Base-by-base conservation (phyloP, 257 asterid species). In the Petunia secreta region DNA sequence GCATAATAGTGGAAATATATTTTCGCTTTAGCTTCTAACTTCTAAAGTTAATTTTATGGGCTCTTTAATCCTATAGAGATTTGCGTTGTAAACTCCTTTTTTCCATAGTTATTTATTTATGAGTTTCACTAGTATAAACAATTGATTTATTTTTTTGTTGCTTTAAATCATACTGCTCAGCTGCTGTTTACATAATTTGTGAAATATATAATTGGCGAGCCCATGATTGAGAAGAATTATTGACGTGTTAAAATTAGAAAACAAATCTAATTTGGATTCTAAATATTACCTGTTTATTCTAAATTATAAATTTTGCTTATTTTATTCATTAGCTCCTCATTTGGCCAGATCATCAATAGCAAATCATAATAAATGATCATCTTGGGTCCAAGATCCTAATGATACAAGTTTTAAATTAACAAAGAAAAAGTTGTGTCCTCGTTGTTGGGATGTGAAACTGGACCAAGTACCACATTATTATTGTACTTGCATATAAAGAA, bases 381-480 rank as follows among this genome's bases (percentile, higher is more conserved):
- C 11, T n/a, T 38, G 44, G 11, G 39, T 39, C 52, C 16, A 73
- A 46, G 57, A 54, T 73, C 50, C 75, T 75, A 54, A 66, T 66
- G 67, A 41, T 63, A 2, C 4, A 44, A 36, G 9, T 11, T 46
- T 74, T 59, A 75, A 10, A 66, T 43, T 53, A 62, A 59, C 60
- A 78, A 41, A 78, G 15, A 16, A 80, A 13, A 74, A 52, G 58
- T 37, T 64, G 15, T 68, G 58, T n/a, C 54, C 58, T 68, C 46
- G 43, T 69, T 46, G 52, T 76, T 76, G 80, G 69, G 58, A 76
- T 76, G 80, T 76, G 69, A 76, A 80, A 64, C 81, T 79, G 44
- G 80, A 46, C 76, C 67, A 44, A 69, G 82, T 65, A 84, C 87
- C 85, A 44, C 63, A 85, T 79, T 68, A 76, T 41, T 38, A 37